Conservation (phyloP, 2,329 filamentous ascomycete genomes). For the Aspergillus sp. region DNA sequence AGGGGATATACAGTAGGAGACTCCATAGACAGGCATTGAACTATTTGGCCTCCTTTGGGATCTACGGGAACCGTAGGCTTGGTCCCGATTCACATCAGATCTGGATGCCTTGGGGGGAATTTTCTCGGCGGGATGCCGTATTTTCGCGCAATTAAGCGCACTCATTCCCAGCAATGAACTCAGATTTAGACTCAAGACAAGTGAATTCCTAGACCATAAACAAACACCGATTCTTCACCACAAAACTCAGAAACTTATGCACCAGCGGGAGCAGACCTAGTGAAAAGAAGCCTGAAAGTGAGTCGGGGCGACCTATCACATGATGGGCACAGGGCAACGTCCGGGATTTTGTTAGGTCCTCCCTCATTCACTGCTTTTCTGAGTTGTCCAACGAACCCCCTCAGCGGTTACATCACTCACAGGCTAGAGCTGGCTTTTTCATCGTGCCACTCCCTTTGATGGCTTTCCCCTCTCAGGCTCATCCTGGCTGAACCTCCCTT, state of each 20-base stretch:
- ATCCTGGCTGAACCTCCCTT: conserved; percentile 25
- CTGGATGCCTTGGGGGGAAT: neutral
- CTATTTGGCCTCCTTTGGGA: conserved; percentile 2
- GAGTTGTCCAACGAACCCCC: conserved; percentile 22
- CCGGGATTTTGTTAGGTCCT: conserved; percentile 19
- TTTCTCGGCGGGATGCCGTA: neutral
- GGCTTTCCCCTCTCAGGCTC: conserved; percentile 28
- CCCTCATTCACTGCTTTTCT: conserved; percentile 17
- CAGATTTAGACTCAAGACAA: neutral
- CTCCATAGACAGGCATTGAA: conserved; percentile 40
- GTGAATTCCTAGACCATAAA: neutral
- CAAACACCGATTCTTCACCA: neutral
- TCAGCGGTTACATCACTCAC: conserved; percentile 9
- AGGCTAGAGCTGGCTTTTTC: conserved; percentile 1
- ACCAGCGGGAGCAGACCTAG: neutral
- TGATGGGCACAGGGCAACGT: conserved; percentile 20
- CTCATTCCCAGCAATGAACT: neutral
- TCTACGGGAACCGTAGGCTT: conserved; percentile 1
- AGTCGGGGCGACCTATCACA: conserved; percentile 24
- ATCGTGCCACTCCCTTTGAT: conserved; percentile 23
- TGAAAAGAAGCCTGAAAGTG: neutral
- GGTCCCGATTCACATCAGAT: neutral
- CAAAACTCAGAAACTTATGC: neutral
- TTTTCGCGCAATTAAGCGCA: neutral
- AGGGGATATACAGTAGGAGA: conserved; percentile 81